Conservation (phyloP, 805 yeast species). For the Clavispora phyllophila region DNA sequence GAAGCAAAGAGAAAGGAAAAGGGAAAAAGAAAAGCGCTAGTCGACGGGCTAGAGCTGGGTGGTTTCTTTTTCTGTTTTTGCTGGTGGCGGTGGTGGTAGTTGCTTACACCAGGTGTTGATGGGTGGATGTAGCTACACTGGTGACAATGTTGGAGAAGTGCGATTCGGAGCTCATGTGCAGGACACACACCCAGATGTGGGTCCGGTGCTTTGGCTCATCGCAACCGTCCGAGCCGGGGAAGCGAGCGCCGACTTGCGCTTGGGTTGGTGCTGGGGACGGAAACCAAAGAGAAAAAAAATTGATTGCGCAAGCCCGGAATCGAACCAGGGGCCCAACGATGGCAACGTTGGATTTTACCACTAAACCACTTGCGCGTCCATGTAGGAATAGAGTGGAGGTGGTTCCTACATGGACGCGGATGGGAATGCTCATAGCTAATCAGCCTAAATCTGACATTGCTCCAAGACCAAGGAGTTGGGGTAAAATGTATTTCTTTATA, state of each 20-base stretch:
- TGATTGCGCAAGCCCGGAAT: slow-evolving; percentile 16
- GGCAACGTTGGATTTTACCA: slow-evolving; percentile 18
- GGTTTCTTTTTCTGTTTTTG: background rate
- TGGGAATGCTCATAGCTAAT: too few species aligned
- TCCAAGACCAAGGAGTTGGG: too few species aligned
- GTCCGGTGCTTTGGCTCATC: background rate
- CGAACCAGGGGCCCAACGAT: slow-evolving; percentile 20
- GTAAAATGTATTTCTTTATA: too few species aligned
- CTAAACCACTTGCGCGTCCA: slow-evolving; percentile 15
- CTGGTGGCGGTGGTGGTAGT: background rate
- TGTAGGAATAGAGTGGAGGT: background rate
- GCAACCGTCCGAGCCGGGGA: background rate
- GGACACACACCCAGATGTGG: background rate
- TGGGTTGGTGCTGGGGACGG: too few species aligned
- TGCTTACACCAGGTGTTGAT: background rate
- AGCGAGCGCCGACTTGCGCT: background rate
- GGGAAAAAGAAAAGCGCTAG: too few species aligned
- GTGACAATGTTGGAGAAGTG: background rate
- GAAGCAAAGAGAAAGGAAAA: background rate
- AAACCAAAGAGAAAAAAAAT: too few species aligned
- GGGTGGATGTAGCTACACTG: background rate
- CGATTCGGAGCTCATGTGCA: background rate
- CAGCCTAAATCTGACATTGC: too few species aligned
- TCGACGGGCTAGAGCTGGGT: too few species aligned
- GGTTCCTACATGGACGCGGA: too few species aligned